Percentiles rank a stretch among this genome's conserved stretches.
These are phyloP conservation scores for Ephemerocybe angulata DNA, from an alignment of 768 basidiomycete species.

Conservation along the genomic window DNA sequence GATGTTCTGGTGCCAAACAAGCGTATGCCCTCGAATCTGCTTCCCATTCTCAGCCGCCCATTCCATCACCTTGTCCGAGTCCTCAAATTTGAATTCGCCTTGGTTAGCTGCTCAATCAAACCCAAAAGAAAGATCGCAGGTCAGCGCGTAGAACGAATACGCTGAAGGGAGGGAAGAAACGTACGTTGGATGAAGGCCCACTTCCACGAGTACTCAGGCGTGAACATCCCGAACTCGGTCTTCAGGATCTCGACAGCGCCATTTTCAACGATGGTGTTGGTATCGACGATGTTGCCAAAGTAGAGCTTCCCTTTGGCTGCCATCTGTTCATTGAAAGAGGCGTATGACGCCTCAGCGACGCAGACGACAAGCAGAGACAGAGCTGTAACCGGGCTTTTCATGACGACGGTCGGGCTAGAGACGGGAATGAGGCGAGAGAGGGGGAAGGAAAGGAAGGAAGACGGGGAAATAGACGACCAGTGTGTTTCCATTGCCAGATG, in stretches of 20 bases:
- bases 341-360: too few species aligned
- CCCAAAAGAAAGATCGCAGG: too few species aligned
- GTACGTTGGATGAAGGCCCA: slow-evolving; percentile 42
- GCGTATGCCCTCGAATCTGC: slow-evolving; percentile 38
- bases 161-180: not conserved
- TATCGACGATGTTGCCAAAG: slow-evolving; percentile 24
- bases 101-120: too few species aligned
- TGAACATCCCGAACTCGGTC: slow-evolving; percentile 38
- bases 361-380: too few species aligned
- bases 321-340: too few species aligned
- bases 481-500: too few species aligned
- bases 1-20: slow-evolving; percentile 31
- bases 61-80: slow-evolving; percentile 38
- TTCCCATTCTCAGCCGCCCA: slow-evolving; percentile 38
- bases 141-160: not conserved
- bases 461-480: too few species aligned
- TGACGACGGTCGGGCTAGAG: too few species aligned
- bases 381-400: too few species aligned
- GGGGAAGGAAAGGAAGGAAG: too few species aligned
- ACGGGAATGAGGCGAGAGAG: too few species aligned
- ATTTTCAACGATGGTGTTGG: slow-evolving; percentile 28
- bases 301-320: slow-evolving; percentile 31
- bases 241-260: slow-evolving; percentile 30
- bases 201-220: slow-evolving; percentile 34
- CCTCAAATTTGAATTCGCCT: too few species aligned